A percentile compares a stretch with the other conserved stretches of the same genome.
These are phyloP conservation scores for Phialophora chinensis DNA, from an alignment of 2,329 filamentous ascomycete species.

Conservation along the genomic window DNA sequence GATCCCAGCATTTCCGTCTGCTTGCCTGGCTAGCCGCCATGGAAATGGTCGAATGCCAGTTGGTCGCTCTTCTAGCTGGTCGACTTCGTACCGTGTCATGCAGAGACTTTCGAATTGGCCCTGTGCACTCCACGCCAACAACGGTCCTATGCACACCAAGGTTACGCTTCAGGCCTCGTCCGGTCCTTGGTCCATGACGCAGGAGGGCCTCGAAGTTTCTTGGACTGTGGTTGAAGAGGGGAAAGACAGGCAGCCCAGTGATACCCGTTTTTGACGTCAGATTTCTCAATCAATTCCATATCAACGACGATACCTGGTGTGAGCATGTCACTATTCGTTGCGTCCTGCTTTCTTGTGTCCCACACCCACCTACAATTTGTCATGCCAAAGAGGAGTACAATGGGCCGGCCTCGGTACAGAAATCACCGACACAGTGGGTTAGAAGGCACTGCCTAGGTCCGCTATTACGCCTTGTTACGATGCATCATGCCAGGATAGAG, in stretches of 20 bases:
- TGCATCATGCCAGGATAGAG: background rate
- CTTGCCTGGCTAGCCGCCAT: constrained; percentile 4
- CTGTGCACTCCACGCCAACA: constrained; percentile 8
- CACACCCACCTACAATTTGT: constrained; percentile 5
- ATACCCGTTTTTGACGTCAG: constrained; percentile 25
- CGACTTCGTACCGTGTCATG: constrained; percentile 2
- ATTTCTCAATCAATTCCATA: constrained; percentile 7
- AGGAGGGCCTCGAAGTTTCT: background rate
- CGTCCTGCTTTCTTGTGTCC: constrained; percentile 10
- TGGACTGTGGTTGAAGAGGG: background rate
- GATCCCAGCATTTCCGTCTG: constrained; percentile 21
- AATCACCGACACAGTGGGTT: constrained; percentile 7
- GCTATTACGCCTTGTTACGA: constrained; percentile 5
- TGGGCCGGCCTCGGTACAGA: background rate
- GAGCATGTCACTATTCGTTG: constrained; percentile 22
- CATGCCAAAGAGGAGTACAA: constrained; percentile 10
- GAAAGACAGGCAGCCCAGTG: constrained; percentile 12
- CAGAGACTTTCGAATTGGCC: constrained; percentile 5
- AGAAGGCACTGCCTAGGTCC: constrained; percentile 1
- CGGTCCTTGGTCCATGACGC: background rate
- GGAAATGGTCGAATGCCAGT: background rate
- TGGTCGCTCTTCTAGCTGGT: constrained; percentile 5
- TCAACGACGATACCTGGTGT: constrained; percentile 9
- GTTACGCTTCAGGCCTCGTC: constrained; percentile 10
- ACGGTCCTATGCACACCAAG: constrained; percentile 19